These are phyloP conservation scores for Phytopythium delawarense DNA, from an alignment of 352 stramenopile species.

Conservation along the genomic window DNA sequence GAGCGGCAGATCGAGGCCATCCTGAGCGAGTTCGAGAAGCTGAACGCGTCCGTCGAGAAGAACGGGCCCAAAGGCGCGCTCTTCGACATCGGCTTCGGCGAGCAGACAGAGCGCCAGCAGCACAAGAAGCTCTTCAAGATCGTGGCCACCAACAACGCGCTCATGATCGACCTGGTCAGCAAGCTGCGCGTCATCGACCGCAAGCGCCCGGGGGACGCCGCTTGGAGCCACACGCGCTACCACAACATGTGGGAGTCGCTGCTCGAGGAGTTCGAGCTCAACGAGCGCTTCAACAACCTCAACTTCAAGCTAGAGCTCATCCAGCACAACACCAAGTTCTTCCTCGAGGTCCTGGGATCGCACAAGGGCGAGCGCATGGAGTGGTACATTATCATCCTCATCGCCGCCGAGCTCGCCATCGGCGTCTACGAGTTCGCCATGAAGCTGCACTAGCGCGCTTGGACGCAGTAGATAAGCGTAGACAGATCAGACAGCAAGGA, in stretches of 20 bases:
- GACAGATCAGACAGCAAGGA: not conserved
- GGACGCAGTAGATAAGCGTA: not conserved
- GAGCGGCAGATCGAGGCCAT: conserved; percentile 95
- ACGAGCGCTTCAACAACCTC: conserved; percentile 94
- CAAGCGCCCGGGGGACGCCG: conserved; percentile 88
- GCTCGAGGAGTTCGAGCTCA: conserved; percentile 92
- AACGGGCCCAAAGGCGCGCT: conserved; percentile 67
- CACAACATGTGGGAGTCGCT: conserved; percentile 89
- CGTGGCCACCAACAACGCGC: conserved; percentile 94
- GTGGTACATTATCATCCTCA: conserved; percentile 98
- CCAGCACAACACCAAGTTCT: conserved; percentile 99
- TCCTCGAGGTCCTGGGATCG: conserved; percentile 95
- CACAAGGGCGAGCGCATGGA: conserved; percentile 94
- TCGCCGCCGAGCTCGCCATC: conserved; percentile 92
- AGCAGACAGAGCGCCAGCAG: conserved; percentile 64
- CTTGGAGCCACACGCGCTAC: conserved; percentile 95
- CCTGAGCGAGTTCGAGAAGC: conserved; percentile 91
- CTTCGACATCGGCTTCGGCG: conserved; percentile 46
- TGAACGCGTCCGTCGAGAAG: conserved; percentile 88
- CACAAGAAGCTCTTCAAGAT: conserved; percentile 86
- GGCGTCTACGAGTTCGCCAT: conserved; percentile 79
- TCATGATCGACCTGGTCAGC: conserved; percentile 95
- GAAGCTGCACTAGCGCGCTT: conserved; percentile 34
- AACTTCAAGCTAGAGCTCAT: conserved; percentile 98
- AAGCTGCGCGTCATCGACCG: conserved; percentile 96